A percentile compares a stretch with the other conserved stretches of the same genome.
Conservation (phyloP, 2,329 filamentous ascomycete genomes). For the Penicillium hordei region DNA sequence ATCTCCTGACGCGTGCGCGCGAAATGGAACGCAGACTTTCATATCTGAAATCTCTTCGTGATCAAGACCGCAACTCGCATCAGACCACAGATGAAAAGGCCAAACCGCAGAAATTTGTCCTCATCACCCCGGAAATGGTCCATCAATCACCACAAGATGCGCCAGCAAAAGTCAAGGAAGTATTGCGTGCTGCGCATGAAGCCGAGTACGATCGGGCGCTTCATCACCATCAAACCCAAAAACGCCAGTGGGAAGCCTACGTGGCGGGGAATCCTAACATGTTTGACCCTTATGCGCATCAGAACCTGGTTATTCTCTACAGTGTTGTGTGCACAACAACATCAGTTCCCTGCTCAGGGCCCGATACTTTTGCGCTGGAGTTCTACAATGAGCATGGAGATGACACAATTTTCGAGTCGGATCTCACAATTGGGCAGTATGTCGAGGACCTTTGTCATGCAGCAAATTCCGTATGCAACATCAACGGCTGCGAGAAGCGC, state of each 20-base stretch:
- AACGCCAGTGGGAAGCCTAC: slow-evolving; percentile 93
- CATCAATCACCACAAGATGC: slow-evolving; percentile 77
- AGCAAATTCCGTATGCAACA: slow-evolving; percentile 73
- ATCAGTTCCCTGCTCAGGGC: slow-evolving; percentile 88
- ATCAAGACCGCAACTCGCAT: slow-evolving; percentile 56
- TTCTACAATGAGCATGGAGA: slow-evolving; percentile 89
- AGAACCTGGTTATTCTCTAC: slow-evolving; percentile 92
- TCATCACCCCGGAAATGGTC: slow-evolving; percentile 95
- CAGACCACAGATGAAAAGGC: slow-evolving; percentile 60
- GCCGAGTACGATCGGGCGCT: slow-evolving; percentile 95
- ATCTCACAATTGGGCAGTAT: slow-evolving; percentile 92
- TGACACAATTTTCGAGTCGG: slow-evolving; percentile 69
- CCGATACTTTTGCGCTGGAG: slow-evolving; percentile 81
- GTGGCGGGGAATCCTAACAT: slow-evolving; percentile 83
- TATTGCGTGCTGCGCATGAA: slow-evolving; percentile 90
- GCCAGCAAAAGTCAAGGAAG: slow-evolving; percentile 84
- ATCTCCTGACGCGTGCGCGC: slow-evolving; percentile 85
- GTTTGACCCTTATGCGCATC: slow-evolving; percentile 92
- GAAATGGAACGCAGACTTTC: slow-evolving; percentile 84
- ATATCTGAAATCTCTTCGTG: slow-evolving; percentile 77
- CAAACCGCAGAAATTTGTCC: slow-evolving; percentile 72
- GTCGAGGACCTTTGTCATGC: slow-evolving; percentile 83
- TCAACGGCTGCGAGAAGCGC: slow-evolving; percentile 80
- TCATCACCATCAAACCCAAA: slow-evolving; percentile 92
- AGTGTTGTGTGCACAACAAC: slow-evolving; percentile 92